Base-by-base conservation (phyloP, 306 rosid genomes). In the Albizia julibrissin region DNA sequence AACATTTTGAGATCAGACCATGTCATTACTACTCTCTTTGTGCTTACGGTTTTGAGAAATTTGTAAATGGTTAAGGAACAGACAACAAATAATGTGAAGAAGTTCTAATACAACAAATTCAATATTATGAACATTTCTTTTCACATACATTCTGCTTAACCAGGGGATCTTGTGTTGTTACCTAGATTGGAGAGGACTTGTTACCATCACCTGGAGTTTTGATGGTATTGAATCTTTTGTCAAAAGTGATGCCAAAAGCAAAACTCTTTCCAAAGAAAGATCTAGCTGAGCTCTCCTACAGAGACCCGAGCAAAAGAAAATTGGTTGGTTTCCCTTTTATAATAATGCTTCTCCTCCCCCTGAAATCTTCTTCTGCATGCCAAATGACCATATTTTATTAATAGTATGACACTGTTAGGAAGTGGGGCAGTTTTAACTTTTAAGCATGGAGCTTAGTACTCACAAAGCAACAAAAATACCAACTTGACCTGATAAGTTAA, bases 161-260 rank as follows among this genome's bases (percentile, higher is more conserved):
- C 70, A 79, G 79, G 88, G 87, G 82, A 88, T 82, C 79, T 85
- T 89, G 44, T 84, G 71, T 86, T 83, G 77, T 74, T 82, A 82
- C 75, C 78, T 84, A 95, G 99, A 95, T 93, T 88, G 91, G 97
- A 88, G 99, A 90, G 22, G 95, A 88, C 22, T 87, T 95, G 87
- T 73, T 84, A 52, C 99, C 98, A 70, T 83, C 99, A 14, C 87
- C 85, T 3, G 86, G 87, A 43, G 87, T 88, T 79, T 77, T 81
- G 90, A 93, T 88, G 89, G 85, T 39, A 10, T 75, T 93, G 76
- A 84, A 83, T 50, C 68, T 86, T 70, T 44, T 93, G 90, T 88
- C 99, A 68, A 91, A 87, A 26, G 85, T 88, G 72, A 19, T 89
- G 77, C 98, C 95, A 13, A 88, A 90, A 79, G 97, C 95, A 75